Evolutionary conservation across 345 rosid species (phyloP).

Genomic region (Euphorbia pulcherrima): DNA sequence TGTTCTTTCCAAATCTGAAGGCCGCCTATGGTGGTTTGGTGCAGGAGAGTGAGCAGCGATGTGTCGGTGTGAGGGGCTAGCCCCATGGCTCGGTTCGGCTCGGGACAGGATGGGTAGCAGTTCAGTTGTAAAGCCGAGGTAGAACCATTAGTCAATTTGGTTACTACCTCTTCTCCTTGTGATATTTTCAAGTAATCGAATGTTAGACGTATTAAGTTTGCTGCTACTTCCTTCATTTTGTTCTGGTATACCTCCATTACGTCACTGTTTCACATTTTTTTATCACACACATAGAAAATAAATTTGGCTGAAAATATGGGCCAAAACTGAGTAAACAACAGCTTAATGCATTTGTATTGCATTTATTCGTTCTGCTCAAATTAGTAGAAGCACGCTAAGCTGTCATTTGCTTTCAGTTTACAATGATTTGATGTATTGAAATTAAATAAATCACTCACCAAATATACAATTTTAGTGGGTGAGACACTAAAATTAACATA

Average conservation of each 20-base stretch:
- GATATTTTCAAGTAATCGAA: constrained; percentile 38
- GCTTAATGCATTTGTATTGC: too few relatives aligned
- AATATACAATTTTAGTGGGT: too few relatives aligned
- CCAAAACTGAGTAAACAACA: too few relatives aligned
- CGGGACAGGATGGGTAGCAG: constrained; percentile 76
- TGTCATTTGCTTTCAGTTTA: too few relatives aligned
- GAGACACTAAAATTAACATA: too few relatives aligned
- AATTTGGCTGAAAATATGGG: too few relatives aligned
- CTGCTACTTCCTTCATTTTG: constrained; percentile 53
- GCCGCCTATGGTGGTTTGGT: constrained; percentile 51
- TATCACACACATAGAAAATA: too few relatives aligned
- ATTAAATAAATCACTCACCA: too few relatives aligned
- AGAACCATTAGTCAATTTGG: neutral
- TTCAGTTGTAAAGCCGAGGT: constrained; percentile 61
- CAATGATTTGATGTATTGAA: too few relatives aligned
- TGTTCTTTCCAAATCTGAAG: constrained; percentile 57
- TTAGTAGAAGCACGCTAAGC: too few relatives aligned
- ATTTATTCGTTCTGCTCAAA: too few relatives aligned
- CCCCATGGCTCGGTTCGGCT: constrained; percentile 68
- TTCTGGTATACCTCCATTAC: constrained; percentile 63
- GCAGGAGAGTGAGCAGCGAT: constrained; percentile 59
- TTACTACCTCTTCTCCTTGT: constrained; percentile 25
- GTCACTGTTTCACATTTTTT: constrained; percentile 33
- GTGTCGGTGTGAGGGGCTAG: constrained; percentile 92
- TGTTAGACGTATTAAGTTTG: constrained; percentile 42